Base-by-base conservation (phyloP, 225 moss, liverwort and hornwort species). In the Antitrichia curtipendula region DNA sequence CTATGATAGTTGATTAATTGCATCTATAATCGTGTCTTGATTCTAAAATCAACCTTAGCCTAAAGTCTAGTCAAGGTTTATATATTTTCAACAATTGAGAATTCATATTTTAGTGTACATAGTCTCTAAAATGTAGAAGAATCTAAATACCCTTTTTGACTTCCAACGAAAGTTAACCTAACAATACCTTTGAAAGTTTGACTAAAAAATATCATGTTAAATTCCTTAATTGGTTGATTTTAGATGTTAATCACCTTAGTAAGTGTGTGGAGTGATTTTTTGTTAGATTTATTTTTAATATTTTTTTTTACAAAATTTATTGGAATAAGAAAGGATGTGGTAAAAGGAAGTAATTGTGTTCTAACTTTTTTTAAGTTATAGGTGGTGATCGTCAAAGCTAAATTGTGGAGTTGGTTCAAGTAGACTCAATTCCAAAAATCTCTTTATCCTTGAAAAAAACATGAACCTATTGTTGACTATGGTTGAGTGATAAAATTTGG, bases 391-490 rank as follows among this genome's bases (percentile, higher is more conserved):
- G 8, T 11, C 11, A 47, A 0, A 72, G 0, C 1, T 72, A 72
- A 18, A 32, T 5, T 0, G 15, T 0, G n/a, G n/a, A 76, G 0
- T 16, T n/a, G 1, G 9, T n/a, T n/a, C 0, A 0, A 0, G 0
- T n/a, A 16, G 16, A 76, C 5, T 0, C 0, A 54, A 1, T 54
- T 54, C 16, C 2, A 10, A 36, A 28, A 36, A 36, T 15, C 3
- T 22, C 3, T 54, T 1, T 2, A 53, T 54, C 1, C 0, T 54
- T 0, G 7, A 2, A 54, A 75, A 53, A 53, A n/a, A 1, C 0
- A 36, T 2, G 2, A 76, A 10, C 1, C n/a, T n/a, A 0, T 23
- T n/a, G 4, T 23, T 15, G 4, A 76, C 25, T n/a, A n/a, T 25
- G 2, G 4, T 1, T n/a, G n/a, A n/a, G n/a, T n/a, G 1, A 17